A percentile compares a stretch with the other conserved stretches of the same genome.
These are phyloP conservation scores for Dispira parvispora DNA, from an alignment of 192 early-diverging fungal species.

Conservation along the genomic window DNA sequence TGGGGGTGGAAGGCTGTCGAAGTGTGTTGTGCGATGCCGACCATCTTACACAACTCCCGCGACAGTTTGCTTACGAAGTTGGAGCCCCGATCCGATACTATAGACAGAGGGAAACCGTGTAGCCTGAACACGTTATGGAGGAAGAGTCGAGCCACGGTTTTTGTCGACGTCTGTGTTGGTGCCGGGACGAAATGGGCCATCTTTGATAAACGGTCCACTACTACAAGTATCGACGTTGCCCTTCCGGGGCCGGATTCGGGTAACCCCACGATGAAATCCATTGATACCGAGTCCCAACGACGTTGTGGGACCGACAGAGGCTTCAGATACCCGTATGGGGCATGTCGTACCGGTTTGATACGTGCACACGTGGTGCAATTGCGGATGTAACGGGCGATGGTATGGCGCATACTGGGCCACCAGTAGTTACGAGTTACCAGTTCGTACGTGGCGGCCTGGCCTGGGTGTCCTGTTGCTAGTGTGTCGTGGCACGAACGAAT, in stretches of 20 bases:
- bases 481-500: constrained; percentile 18
- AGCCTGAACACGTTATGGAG: not conserved
- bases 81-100: not conserved
- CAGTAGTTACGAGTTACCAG: constrained; percentile 14
- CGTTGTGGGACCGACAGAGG: constrained; percentile 14
- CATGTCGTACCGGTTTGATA: constrained; percentile 16
- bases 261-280: constrained; percentile 27
- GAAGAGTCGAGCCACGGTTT: not conserved
- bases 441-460: constrained; percentile 19
- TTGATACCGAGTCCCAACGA: constrained; percentile 23
- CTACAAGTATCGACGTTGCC: constrained; percentile 22
- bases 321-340: constrained; percentile 21
- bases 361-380: constrained; percentile 18
- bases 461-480: constrained; percentile 19
- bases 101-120: not conserved
- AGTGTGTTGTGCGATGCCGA: constrained; percentile 12
- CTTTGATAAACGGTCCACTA: constrained; percentile 28
- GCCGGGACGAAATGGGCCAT: constrained; percentile 1
- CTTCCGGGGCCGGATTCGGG: constrained; percentile 19
- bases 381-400: constrained; percentile 17
- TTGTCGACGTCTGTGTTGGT: too few species aligned
- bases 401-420: constrained; percentile 23
- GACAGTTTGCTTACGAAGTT: not conserved
- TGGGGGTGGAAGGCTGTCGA: constrained; percentile 18
- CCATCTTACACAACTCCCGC: not conserved